A percentile compares a stretch with the other conserved stretches of the same genome.
These are phyloP conservation scores for Pascua sp. DNA, from an alignment of 1,284 basidiomycete species.

Conservation along the genomic window DNA sequence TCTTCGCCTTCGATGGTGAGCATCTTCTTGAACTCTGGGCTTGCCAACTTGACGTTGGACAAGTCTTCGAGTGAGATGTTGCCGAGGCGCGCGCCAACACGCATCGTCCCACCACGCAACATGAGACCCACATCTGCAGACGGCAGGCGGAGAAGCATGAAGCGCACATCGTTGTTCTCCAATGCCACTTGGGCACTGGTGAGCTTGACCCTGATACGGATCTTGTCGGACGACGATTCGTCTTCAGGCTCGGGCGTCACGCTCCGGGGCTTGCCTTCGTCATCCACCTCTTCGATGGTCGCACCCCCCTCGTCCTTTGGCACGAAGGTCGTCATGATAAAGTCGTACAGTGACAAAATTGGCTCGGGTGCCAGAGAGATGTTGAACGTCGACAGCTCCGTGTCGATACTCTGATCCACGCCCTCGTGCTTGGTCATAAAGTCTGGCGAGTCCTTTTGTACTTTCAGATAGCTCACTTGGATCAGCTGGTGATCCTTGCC, in stretches of 20 bases:
- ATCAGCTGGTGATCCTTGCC: conserved; percentile 64
- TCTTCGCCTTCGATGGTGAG: conserved; percentile 94
- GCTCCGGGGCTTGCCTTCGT: conserved; percentile 1
- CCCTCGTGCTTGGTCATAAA: conserved; percentile 78
- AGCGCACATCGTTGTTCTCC: conserved; percentile 66
- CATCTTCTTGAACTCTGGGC: conserved; percentile 71
- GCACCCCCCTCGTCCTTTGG: conserved; percentile 50
- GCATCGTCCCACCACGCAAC: conserved; percentile 69
- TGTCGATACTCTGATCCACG: conserved; percentile 83
- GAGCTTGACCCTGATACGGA: conserved; percentile 79
- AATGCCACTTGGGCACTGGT: conserved; percentile 88
- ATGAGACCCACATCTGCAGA: conserved; percentile 85
- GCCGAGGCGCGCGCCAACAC: conserved; percentile 78
- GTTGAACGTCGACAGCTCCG: conserved; percentile 88
- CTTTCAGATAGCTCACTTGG: conserved; percentile 75
- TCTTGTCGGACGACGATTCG: conserved; percentile 56
- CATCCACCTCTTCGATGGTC: conserved; percentile 11
- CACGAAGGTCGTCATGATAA: conserved; percentile 95
- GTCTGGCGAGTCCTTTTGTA: conserved; percentile 81
- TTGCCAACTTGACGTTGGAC: conserved; percentile 59
- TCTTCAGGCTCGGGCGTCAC: background rate
- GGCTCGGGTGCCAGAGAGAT: conserved; percentile 88
- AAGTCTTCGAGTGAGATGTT: conserved; percentile 83
- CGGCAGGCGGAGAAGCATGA: conserved; percentile 86
- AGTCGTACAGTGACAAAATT: conserved; percentile 88